Evolutionary conservation across 495 filamentous ascomycete genomes (phyloP), one percentile per base, ranked within the genome.

Genomic region (Trichoderma gamsii): DNA sequence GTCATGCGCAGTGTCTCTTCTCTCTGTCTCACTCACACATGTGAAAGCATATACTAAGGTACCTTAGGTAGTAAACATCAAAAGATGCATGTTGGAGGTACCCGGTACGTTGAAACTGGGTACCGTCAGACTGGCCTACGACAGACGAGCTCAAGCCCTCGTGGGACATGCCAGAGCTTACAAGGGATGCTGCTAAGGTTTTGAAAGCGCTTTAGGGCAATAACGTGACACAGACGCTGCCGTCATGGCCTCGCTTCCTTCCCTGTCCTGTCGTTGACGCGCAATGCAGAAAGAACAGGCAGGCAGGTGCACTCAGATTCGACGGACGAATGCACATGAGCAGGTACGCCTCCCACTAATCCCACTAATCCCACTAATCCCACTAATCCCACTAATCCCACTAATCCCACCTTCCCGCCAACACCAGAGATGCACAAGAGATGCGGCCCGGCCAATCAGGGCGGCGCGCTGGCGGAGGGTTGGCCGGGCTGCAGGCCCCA

Each of bases 401-500:
- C 35, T 38, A 38, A 38, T 38, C 35, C 35, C 35, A 49, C 44
- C 44, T 49, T 49, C n/a, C n/a, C n/a, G 35, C 35, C 44, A 49
- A 12, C 44, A 1, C 44, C n/a, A 15, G 29, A 59, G 23, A 27
- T 29, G 13, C 23, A 13, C 29, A 25, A 29, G 12, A 15, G 25
- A 61, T 13, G 56, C 56, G 23, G 56, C 16, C 56, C 25, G 27
- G 56, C 56, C 56, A 61, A 61, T 61, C 23, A 61, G 25, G 29
- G 56, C 25, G 27, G 56, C 56, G 56, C 27, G 4, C 13, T 18
- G 56, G 11, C 11, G 56, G 56, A 29, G 56, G 56, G 56, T 32
- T 61, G 56, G 56, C 25, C 29, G 56, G 56, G 56, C 56, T 61
- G 56, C 27, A 21, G 56, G 56, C 25, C 56, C 25, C 56, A 29